Evolutionary conservation across 768 basidiomycete species (phyloP), one percentile per base, ranked within the genome.

Genomic region (Auriculariales sp.): DNA sequence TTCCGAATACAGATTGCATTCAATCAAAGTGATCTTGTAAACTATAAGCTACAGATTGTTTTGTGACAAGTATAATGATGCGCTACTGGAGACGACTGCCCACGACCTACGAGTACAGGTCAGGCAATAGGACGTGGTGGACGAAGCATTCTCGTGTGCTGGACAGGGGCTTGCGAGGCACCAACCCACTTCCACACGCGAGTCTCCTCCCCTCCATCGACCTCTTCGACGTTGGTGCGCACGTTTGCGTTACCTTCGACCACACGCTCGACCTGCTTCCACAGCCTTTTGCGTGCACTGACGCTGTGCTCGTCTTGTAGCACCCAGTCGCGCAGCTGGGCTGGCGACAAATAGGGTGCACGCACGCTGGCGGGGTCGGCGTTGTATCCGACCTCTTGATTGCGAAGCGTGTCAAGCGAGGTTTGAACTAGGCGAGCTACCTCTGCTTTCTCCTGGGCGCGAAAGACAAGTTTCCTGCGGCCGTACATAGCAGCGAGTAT

Each of bases 101-200:
- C n/a, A n/a, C n/a, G n/a, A 34, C 14, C 14, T 34, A 14, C 14
- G 33, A 34, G 17, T 34, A 34, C 14, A 14, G 17, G 17, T 14
- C 17, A 34, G 17, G 27, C n/a, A 4, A 46, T 46, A 28, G 4
- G n/a, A n/a, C n/a, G n/a, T n/a, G n/a, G n/a, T n/a, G n/a, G n/a
- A n/a, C n/a, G n/a, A n/a, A n/a, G n/a, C n/a, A n/a, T n/a, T n/a
- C n/a, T n/a, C n/a, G n/a, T n/a, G n/a, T n/a, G n/a, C n/a, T n/a
- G n/a, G n/a, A n/a, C n/a, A n/a, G 39, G 39, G 4, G 19, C 39
- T 9, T 36, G n/a, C 3, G 39, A 44, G 1, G 49, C 24, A n/a
- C 90, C 90, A 28, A 89, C 77, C 91, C 91, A 94, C 51, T 83
- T 69, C 91, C 91, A 94, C 50, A 90, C 90, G 55, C 87, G 77